Evolutionary conservation across 768 basidiomycete genomes (phyloP), one percentile per base, ranked within the genome.

Genomic region (Rhizopogon salebrosus): DNA sequence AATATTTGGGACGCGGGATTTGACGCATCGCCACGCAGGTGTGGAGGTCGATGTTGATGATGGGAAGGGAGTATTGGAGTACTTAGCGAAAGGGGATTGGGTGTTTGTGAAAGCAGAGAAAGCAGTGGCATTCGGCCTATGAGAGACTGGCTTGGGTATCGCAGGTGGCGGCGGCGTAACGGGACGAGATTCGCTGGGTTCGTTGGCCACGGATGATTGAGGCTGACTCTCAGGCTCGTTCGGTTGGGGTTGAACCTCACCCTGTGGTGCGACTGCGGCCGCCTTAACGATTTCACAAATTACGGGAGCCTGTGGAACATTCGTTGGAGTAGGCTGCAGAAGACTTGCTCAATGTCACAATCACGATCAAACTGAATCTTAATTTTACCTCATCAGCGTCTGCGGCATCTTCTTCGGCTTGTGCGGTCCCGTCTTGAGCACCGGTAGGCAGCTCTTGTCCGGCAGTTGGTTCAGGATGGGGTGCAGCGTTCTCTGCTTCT

Each of bases 61-160:
- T 3, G 50, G 29, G 7, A 61, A 63, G 13, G 58, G 57, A 27
- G 56, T 37, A 20, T 54, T 64, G 7, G 69, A 58, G 43, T 65
- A 70, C 26, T 62, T 66, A 26, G 59, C 48, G 23, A 74, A 75
- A 5, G 72, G 63, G 16, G 75, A 74, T 4, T 62, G 54, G 8
- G 68, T 61, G 13, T 67, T 62, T 14, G 70, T 64, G 51, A 75
- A 76, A 14, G 71, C 64, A 18, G 74, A 72, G 54, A 76, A 76
- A n/a, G 72, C 66, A 37, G 64, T 67, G 14, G 54, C 41, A 9
- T 60, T 55, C 4, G 59, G 14, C 41, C 27, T 55, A 2, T 20
- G 23, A 34, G 57, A 51, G 26, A 52, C 34, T 45, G 51, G 39
- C 18, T 23, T 18, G 27, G 60, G 52, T 49, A 48, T 29, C 0